Base-by-base conservation (phyloP, 805 yeast genomes). In the Sugiyamaella americana region DNA sequence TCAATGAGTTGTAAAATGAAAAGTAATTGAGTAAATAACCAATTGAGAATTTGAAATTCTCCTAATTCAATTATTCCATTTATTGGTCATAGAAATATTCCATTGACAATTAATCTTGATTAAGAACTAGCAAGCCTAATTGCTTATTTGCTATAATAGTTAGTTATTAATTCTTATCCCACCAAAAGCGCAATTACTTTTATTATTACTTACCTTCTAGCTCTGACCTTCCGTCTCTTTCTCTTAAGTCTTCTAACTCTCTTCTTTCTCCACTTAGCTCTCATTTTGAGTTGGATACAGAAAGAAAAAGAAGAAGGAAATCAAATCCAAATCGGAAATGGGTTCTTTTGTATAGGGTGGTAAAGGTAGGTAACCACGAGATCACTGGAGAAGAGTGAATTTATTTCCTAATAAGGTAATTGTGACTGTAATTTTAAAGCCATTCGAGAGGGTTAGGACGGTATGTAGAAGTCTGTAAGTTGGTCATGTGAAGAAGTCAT, bases 181-280 rank as follows among this genome's bases (percentile, higher is more conserved):
- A 26, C 32, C 32, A 26, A 8, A 26, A 26, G 11, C 32, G 8
- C 32, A 26, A 8, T 8, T 26, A 8, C 13, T 26, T 8, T 2
- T 26, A 8, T 5, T 35, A 2, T 30, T 24, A 55, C 59, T 51
- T 42, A 60, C 59, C 96, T 87, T 87, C 98, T 88, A 78, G 98
- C 98, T 87, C 98, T 87, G 70, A 91, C 96, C 96, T 91, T 91
- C 97, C 98, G 96, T 85, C 98, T 87, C 95, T 91, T 91, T 82
- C 97, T 87, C 87, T 91, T 91, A 73, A 91, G 86, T 87, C 98
- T 87, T 87, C 98, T 89, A 76, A 85, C 95, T 89, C 98, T 91
- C 95, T 91, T 91, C 86, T 91, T 91, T 86, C 96, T 91, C 98
- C 97, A 89, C 85, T 89, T 89, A 78, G 85, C 82, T 63, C 68